Evolutionary conservation across 2,329 filamentous ascomycete species (phyloP).

Genomic region (Xylaria sp.): DNA sequence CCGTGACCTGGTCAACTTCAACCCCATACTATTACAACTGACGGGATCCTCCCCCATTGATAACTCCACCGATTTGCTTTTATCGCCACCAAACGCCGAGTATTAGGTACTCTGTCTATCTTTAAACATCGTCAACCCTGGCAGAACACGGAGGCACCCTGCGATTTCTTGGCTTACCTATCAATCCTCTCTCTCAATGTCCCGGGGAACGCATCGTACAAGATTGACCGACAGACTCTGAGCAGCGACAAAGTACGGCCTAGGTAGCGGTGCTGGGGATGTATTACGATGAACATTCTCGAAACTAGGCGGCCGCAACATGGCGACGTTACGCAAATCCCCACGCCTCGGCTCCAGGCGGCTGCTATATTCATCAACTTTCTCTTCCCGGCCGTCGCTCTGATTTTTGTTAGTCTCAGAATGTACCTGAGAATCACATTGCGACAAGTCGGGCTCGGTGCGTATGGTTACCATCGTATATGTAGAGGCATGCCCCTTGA

Average conservation of each 20-base stretch:
- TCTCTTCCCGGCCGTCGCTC: constrained; percentile 37
- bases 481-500: not conserved
- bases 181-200: not conserved
- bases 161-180: not conserved
- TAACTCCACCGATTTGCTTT: not conserved
- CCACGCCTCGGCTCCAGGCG: constrained; percentile 38
- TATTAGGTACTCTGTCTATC: not conserved
- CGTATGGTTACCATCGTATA: not conserved
- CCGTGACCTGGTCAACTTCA: no score
- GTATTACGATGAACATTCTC: constrained; percentile 11
- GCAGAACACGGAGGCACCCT: not conserved
- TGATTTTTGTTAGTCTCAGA: constrained; percentile 32
- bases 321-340: constrained; percentile 33
- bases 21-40: not conserved
- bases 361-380: constrained; percentile 37
- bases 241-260: no score
- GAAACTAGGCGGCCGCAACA: constrained; percentile 19
- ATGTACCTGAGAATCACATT: constrained; percentile 35
- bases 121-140: not conserved
- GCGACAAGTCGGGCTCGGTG: constrained; percentile 33
- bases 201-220: not conserved
- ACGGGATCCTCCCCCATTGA: not conserved
- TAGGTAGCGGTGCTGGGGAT: not conserved
- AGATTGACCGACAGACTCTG: constrained; percentile 2
- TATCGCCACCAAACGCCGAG: not conserved